Conservation (phyloP, 345 rosid species). For the Cardamine occulta region DNA sequence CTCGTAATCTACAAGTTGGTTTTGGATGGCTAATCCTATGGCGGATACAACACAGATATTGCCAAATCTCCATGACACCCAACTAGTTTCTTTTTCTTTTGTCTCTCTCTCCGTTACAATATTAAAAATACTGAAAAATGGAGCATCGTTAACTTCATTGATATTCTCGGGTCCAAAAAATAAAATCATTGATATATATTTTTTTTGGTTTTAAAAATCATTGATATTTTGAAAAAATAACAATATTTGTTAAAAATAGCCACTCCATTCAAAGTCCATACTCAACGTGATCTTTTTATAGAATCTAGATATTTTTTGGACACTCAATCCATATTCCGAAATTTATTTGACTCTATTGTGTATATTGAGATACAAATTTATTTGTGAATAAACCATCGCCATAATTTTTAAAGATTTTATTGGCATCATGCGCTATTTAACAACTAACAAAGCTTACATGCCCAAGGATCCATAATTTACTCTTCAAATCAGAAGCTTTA, state of each 20-base stretch:
- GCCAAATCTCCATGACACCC: constrained; percentile 40
- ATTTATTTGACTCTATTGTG: neutral
- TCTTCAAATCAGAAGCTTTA: constrained; percentile 1
- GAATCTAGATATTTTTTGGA: constrained; percentile 21
- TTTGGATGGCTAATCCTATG: constrained; percentile 34
- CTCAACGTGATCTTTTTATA: neutral
- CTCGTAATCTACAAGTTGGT: constrained; percentile 40
- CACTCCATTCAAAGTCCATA: constrained; percentile 21
- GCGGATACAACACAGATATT: constrained; percentile 23
- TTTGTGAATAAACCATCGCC: constrained; percentile 8
- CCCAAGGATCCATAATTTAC: constrained; percentile 25
- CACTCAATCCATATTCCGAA: constrained; percentile 21
- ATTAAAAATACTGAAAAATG: neutral
- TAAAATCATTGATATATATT: too few relatives aligned
- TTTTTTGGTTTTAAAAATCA: too few relatives aligned
- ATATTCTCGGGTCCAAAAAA: constrained; percentile 1
- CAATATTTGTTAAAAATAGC: neutral
- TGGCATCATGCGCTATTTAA: constrained; percentile 7
- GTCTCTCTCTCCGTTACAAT: constrained; percentile 10
- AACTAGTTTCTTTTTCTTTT: constrained; percentile 29
- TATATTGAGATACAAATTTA: neutral
- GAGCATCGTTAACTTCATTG: constrained; percentile 16
- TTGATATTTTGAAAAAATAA: neutral
- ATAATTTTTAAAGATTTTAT: neutral
- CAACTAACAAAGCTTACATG: constrained; percentile 29